Evolutionary conservation across 1,139 yeast species (phyloP).

Genomic region (Debaryomyces singareniensis): DNA sequence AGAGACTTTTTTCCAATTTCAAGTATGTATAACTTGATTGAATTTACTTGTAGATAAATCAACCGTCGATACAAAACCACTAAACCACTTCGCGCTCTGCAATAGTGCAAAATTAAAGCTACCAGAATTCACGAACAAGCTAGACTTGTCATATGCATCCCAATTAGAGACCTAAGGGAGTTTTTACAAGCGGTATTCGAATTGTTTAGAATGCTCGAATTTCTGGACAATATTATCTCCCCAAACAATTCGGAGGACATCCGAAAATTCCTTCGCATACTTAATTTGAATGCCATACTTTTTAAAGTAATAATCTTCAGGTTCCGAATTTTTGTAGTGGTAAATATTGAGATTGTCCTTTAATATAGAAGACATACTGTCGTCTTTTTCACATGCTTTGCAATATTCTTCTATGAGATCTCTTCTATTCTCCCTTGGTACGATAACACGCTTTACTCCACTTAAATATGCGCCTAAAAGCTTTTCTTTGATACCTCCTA

Average conservation of each 20-base stretch:
- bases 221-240: slow-evolving; percentile 32
- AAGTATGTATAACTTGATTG: no score
- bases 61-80: no score
- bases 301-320: slow-evolving; percentile 41
- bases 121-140: no score
- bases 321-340: slow-evolving; percentile 29
- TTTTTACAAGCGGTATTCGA: slow-evolving; percentile 32
- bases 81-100: no score
- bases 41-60: no score
- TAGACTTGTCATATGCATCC: background rate
- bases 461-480: slow-evolving; percentile 78
- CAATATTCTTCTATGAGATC: slow-evolving; percentile 61
- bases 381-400: slow-evolving; percentile 23
- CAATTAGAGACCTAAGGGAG: background rate
- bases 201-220: slow-evolving; percentile 23
- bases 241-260: slow-evolving; percentile 69
- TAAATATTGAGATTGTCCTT: slow-evolving; percentile 26
- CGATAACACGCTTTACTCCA: slow-evolving; percentile 51
- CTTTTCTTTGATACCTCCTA: slow-evolving; percentile 87
- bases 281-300: slow-evolving; percentile 51
- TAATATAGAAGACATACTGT: slow-evolving; percentile 28
- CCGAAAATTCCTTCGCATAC: slow-evolving; percentile 76
- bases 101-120: no score
- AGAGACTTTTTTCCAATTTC: no score
- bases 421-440: slow-evolving; percentile 65